Base-by-base conservation (phyloP, 225 moss, liverwort and hornwort species). In the Straminergon stramineum region DNA sequence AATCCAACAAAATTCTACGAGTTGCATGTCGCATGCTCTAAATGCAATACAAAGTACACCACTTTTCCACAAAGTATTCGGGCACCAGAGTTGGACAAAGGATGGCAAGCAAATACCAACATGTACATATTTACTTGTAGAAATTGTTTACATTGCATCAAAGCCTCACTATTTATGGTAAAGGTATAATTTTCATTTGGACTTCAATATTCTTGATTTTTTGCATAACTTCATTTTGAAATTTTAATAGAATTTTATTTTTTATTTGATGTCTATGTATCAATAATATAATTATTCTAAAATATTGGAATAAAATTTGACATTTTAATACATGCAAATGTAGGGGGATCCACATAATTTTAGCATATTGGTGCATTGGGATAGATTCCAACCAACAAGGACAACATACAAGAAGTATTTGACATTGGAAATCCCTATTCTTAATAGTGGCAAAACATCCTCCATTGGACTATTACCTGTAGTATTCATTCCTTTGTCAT, bases 151-250 rank as follows among this genome's bases (percentile, higher is more conserved):
- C 9, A 71, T 9, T 1, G 3, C 26, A 71, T 28, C 9, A 45
- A 74, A 10, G 10, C 10, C 9, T 74, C 17, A 27, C 10, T 17
- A 27, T 0, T 43, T 9, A 74, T 74, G 2, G 6, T 0, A 74
- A 45, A 43, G 17, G 3, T 28, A 28, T 28, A 28, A 5, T 5
- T 16, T 45, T 43, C 9, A 7, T 43, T 27, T 8, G 9, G 0
- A 28, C 3, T 43, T 26, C 2, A 13, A 12, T 22, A 22, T 2
- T 14, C 9, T 13, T 39, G 1, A 13, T 39, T 73, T 43, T 27
- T 0, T 8, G 1, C 2, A 0, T 27, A 45, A 8, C 3, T 73
- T 16, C 1, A 10, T 43, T 7, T 39, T 24, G 4, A 14, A 35
- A 15, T 39, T 8, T 15, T 24, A 5, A 14, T 39, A 23, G 7